These are phyloP conservation scores for Ceratorhiza oryzae-sativae DNA, from an alignment of 1,284 basidiomycete species.

Conservation along the genomic window DNA sequence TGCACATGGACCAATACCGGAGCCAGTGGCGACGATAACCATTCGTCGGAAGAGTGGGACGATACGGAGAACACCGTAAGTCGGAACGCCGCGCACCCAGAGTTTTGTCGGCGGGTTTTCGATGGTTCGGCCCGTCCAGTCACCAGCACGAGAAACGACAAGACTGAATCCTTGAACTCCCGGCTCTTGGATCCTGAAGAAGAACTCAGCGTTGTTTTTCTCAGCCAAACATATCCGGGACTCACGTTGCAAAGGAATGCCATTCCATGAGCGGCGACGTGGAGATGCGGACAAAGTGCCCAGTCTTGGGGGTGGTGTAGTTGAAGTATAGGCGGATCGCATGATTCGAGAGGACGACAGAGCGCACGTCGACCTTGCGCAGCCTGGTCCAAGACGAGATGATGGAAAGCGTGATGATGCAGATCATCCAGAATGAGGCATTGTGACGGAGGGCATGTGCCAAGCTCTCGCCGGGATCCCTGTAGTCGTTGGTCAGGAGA, in stretches of 20 bases:
- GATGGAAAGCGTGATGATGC: conserved; percentile 61
- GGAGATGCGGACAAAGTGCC: conserved; percentile 63
- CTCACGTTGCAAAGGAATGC: conserved; percentile 63
- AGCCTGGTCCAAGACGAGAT: conserved; percentile 63
- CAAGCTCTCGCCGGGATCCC: conserved; percentile 52
- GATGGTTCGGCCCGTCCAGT: conserved; percentile 65
- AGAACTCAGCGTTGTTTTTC: conserved; percentile 44
- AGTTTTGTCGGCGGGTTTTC: conserved; percentile 60
- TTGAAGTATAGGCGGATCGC: conserved; percentile 66
- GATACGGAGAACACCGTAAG: conserved; percentile 65
- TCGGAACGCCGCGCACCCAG: conserved; percentile 51
- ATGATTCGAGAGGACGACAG: conserved; percentile 63
- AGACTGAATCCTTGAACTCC: conserved; percentile 59
- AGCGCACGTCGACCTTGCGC: conserved; percentile 60
- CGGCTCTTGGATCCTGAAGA: conserved; percentile 29
- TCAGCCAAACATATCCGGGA: conserved; percentile 50
- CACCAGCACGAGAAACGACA: conserved; percentile 65
- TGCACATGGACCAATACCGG: conserved; percentile 66
- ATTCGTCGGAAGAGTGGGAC: conserved; percentile 64
- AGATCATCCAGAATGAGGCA: conserved; percentile 63
- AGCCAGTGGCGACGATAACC: conserved; percentile 68
- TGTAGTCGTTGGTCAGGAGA: conserved; percentile 63
- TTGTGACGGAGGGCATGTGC: conserved; percentile 56
- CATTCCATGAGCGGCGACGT: conserved; percentile 63
- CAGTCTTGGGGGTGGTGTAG: conserved; percentile 63